These are phyloP conservation scores for Fusarium sp. DNA, from an alignment of 2,329 filamentous ascomycete species.

Conservation along the genomic window DNA sequence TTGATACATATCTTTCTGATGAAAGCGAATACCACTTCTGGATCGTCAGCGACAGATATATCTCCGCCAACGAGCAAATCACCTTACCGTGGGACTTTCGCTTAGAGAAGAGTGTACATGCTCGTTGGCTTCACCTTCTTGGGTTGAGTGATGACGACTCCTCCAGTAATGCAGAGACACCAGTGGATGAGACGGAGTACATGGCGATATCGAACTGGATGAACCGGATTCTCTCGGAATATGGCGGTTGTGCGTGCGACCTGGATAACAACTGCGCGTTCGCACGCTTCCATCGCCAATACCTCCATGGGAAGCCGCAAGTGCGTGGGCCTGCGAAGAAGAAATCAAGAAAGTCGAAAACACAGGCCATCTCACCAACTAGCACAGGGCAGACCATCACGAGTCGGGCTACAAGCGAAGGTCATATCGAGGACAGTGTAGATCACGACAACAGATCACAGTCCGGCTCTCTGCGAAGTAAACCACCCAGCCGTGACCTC, in stretches of 20 bases:
- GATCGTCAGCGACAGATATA: conserved; percentile 83
- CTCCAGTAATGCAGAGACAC: conserved; percentile 60
- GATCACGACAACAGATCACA: conserved; percentile 63
- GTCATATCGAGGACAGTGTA: conserved; percentile 63
- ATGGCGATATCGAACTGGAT: conserved; percentile 72
- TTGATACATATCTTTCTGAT: conserved; percentile 87
- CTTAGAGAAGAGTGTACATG: conserved; percentile 65
- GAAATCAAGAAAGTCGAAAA: conserved; percentile 66
- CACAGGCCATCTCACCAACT: conserved; percentile 68
- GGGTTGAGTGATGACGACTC: conserved; percentile 71
- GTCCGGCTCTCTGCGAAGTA: conserved; percentile 67
- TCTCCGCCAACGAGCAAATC: conserved; percentile 72
- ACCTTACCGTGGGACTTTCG: conserved; percentile 76
- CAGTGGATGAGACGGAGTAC: conserved; percentile 70
- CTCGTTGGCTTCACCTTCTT: conserved; percentile 67
- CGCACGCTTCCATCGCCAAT: conserved; percentile 69
- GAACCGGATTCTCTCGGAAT: conserved; percentile 76
- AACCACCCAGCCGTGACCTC: conserved; percentile 73
- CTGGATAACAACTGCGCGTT: conserved; percentile 72
- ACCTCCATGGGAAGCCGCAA: conserved; percentile 60
- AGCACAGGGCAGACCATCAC: conserved; percentile 71
- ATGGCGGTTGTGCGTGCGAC: conserved; percentile 82
- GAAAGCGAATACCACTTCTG: conserved; percentile 89
- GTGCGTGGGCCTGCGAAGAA: conserved; percentile 56
- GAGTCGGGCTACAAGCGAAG: conserved; percentile 73